Evolutionary conservation across 2,329 filamentous ascomycete genomes (phyloP).

Genomic region (Arthrobotrys sinensis): DNA sequence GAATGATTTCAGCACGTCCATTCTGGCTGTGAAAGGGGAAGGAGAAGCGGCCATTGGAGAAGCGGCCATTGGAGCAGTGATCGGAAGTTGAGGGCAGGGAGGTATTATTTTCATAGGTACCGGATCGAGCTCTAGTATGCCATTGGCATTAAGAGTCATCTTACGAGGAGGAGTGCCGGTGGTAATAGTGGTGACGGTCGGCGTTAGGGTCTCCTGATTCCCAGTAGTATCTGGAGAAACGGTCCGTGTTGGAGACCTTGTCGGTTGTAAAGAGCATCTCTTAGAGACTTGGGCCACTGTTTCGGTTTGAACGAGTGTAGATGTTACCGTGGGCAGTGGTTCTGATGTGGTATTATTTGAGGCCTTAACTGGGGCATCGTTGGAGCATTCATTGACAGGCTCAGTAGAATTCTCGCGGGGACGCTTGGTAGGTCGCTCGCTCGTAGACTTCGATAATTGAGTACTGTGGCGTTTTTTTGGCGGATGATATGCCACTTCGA

Average conservation of each 20-base stretch:
- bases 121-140: constrained; percentile 20
- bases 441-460: neutral
- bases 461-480: neutral
- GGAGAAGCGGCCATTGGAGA: constrained; percentile 28
- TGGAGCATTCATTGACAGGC: too few species aligned
- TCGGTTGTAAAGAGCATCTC: neutral
- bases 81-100: neutral
- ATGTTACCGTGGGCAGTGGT: neutral
- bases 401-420: neutral
- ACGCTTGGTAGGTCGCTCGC: neutral
- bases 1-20: neutral
- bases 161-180: neutral
- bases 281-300: neutral
- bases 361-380: neutral
- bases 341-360: neutral
- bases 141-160: constrained; percentile 22
- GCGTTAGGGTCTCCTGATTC: neutral
- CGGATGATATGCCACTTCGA: neutral
- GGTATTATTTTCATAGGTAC: neutral
- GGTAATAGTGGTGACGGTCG: neutral
- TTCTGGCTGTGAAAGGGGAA: neutral
- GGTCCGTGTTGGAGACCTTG: neutral
- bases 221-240: neutral
- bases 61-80: neutral
- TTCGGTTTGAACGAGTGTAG: neutral